These are phyloP conservation scores for Talaromyces sp. DNA, from an alignment of 2,329 filamentous ascomycete species.

Conservation along the genomic window DNA sequence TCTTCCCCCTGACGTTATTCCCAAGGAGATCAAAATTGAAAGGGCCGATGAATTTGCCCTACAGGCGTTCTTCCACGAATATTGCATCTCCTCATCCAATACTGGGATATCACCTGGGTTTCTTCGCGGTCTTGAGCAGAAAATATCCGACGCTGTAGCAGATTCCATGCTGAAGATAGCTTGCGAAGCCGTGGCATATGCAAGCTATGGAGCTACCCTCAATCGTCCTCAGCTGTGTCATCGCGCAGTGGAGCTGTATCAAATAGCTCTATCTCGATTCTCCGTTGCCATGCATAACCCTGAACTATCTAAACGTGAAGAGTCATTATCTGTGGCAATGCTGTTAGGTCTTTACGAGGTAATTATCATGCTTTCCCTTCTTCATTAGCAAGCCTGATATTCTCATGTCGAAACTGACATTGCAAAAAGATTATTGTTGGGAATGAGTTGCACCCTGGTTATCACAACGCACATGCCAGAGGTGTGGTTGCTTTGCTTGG, in stretches of 20 bases:
- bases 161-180: not conserved
- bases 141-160: not conserved
- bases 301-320: not conserved
- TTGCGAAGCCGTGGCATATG: not conserved
- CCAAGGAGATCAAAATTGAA: slow-evolving; percentile 3
- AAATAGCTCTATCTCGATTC: not conserved
- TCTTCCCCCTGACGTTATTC: not conserved
- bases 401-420: not conserved
- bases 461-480: slow-evolving; percentile 2
- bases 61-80: slow-evolving; percentile 8
- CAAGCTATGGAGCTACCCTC: slow-evolving; percentile 1
- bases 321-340: slow-evolving; percentile 5
- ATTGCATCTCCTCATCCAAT: not conserved
- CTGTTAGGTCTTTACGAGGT: slow-evolving; percentile 12
- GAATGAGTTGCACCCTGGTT: not conserved
- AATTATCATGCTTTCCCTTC: not conserved
- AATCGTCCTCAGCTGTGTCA: not conserved
- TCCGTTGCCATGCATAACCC: not conserved
- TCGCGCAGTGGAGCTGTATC: not conserved
- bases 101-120: not conserved
- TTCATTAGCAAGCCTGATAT: not conserved
- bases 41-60: slow-evolving; percentile 1
- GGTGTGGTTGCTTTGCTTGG: slow-evolving; percentile 3
- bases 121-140: not conserved
- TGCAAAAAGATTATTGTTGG: slow-evolving; percentile 1